phyloP scores from a whole-genome alignment of 371 early-diverging fungal species.

The Saksenaea oblongispora region DNA sequence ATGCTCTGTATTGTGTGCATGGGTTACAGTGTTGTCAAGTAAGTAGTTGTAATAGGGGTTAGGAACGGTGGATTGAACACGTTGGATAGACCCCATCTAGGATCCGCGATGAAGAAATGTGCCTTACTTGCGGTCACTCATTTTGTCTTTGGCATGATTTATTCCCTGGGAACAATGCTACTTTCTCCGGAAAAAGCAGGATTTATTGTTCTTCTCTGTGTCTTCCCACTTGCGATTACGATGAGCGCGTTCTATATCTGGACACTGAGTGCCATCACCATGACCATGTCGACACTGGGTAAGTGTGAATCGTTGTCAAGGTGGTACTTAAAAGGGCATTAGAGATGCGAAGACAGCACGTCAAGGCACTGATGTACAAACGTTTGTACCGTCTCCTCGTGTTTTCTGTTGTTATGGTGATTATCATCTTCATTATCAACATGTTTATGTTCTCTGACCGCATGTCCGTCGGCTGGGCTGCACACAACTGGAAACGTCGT shows the following conservation, averaged over 20 bases:
- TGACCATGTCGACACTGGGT: slow-evolving; percentile 36
- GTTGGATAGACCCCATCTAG: slow-evolving; percentile 77
- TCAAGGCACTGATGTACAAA: slow-evolving; percentile 90
- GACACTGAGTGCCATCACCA: slow-evolving; percentile 59
- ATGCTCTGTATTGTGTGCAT: slow-evolving; percentile 93
- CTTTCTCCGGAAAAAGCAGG: slow-evolving; percentile 73
- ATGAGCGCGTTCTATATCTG: slow-evolving; percentile 95
- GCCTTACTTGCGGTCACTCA: slow-evolving; percentile 76
- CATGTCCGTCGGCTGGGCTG: slow-evolving; percentile 69
- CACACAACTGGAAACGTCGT: slow-evolving; percentile 80
- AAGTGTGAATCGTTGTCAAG: neutral
- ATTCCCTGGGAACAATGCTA: slow-evolving; percentile 81
- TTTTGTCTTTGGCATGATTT: slow-evolving; percentile 88
- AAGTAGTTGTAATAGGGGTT: slow-evolving; percentile 16
- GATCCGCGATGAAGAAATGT: slow-evolving; percentile 88
- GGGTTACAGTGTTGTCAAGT: slow-evolving; percentile 95
- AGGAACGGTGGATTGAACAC: neutral
- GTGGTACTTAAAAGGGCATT: slow-evolving; percentile 14
- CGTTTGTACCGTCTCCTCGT: slow-evolving; percentile 80
- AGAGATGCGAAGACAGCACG: slow-evolving; percentile 79
- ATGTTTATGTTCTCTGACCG: slow-evolving; percentile 70
- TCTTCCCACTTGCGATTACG: slow-evolving; percentile 85
- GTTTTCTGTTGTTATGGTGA: slow-evolving; percentile 72
- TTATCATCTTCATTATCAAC: slow-evolving; percentile 81
- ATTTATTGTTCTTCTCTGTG: slow-evolving; percentile 74